phyloP scores from a whole-genome alignment of 768 basidiomycete species.

The Naganishia onofrii region DNA sequence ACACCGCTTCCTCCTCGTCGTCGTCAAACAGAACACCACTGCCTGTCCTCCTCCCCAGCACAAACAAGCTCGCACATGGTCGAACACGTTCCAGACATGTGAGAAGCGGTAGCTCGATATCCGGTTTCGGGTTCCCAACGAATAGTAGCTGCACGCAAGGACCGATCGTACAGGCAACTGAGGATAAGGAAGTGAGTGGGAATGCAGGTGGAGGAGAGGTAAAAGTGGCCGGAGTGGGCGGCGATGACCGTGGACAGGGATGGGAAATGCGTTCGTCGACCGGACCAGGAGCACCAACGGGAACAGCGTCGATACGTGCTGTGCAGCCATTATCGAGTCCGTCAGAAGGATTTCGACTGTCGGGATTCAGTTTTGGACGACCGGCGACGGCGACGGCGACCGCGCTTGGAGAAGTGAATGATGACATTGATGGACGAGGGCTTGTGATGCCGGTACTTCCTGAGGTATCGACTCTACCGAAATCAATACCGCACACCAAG shows the following conservation, averaged over 20 bases:
- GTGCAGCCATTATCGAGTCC: neutral
- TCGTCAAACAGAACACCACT: neutral
- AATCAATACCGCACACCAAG: no score
- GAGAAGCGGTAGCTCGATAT: neutral
- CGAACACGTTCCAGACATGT: neutral
- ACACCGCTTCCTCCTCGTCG: no score
- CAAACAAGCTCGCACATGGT: neutral
- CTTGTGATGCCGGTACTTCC: neutral
- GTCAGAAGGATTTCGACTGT: neutral
- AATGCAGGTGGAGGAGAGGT: no score
- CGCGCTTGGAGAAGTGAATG: neutral
- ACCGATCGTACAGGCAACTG: no score
- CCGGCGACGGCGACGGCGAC: neutral
- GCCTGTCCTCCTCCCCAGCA: neutral
- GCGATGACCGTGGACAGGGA: neutral
- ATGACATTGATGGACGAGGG: neutral
- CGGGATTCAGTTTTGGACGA: neutral
- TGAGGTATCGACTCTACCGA: neutral
- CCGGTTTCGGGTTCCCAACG: neutral
- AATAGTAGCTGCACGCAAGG: no score
- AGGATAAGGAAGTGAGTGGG: no score
- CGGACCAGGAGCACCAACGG: neutral
- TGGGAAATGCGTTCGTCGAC: neutral
- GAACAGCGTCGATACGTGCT: slow-evolving; percentile 13
- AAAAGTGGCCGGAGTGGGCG: neutral